Conservation (phyloP, 148 eudicot species). For the Selenicereus undatus region DNA sequence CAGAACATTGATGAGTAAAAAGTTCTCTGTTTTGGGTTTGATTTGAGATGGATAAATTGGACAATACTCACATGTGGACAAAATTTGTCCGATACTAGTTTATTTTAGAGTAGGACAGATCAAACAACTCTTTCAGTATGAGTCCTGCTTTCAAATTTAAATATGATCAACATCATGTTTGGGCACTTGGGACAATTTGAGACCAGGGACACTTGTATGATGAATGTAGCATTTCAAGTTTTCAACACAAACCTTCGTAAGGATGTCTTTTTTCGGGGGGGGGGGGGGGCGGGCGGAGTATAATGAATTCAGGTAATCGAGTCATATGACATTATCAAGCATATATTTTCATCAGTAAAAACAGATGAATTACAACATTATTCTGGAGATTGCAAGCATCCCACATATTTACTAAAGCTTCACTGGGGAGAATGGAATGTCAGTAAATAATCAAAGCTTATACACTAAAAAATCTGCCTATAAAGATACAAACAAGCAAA, state of each 20-base stretch:
- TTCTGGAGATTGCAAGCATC: background rate
- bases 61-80: background rate
- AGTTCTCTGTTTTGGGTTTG: background rate
- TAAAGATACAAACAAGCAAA: conserved; percentile 7
- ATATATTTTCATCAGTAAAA: background rate
- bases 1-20: background rate
- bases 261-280: background rate
- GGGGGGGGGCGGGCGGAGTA: background rate
- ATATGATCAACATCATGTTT: too few relatives aligned
- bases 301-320: background rate
- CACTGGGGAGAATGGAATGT: background rate
- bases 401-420: background rate
- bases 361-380: background rate
- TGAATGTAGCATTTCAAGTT: background rate
- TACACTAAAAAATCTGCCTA: conserved; percentile 7
- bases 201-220: background rate
- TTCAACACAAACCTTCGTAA: background rate
- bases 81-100: background rate
- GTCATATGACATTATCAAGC: background rate
- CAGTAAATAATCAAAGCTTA: background rate
- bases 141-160: too few relatives aligned
- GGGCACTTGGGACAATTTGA: background rate
- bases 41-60: background rate
- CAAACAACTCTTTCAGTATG: too few relatives aligned
- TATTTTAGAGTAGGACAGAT: too few relatives aligned